These are phyloP conservation scores for Corymbia citriodora DNA, from an alignment of 441 rosid genomes.

Conservation along the genomic window DNA sequence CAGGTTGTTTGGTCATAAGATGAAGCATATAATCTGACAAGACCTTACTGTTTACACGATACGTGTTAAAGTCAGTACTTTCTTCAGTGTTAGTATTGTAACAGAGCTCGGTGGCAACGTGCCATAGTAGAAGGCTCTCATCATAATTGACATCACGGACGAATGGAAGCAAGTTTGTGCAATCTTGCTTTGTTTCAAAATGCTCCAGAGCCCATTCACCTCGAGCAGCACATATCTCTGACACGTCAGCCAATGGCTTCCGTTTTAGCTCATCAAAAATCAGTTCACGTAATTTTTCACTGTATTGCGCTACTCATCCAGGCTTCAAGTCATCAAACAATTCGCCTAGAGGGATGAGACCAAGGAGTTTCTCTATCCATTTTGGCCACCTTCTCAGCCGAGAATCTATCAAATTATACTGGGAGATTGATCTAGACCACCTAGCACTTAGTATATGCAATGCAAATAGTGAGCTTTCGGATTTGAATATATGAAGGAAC, in stretches of 20 bases:
- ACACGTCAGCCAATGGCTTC: fast-evolving
- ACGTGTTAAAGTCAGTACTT: not conserved
- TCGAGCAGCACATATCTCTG: not conserved
- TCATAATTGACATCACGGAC: not conserved
- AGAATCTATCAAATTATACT: not conserved
- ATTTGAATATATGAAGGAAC: not conserved
- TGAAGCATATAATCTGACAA: not conserved
- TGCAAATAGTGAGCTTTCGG: not conserved
- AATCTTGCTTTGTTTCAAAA: fast-evolving
- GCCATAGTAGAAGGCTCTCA: not conserved
- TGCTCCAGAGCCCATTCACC: not conserved
- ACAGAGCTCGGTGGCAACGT: not conserved
- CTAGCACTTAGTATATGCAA: not conserved
- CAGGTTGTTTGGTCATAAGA: not conserved
- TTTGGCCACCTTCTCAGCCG: not conserved
- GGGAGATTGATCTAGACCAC: not conserved
- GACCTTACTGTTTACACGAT: not conserved
- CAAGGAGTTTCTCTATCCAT: not conserved
- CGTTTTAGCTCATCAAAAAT: not conserved
- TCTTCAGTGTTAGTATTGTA: fast-evolving
- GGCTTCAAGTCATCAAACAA: not conserved
- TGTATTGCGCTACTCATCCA: not conserved
- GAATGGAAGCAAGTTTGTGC: not conserved
- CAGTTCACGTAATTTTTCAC: not conserved
- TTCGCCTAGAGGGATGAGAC: not conserved